Evolutionary conservation across 78 protist species (phyloP), one percentile per base, ranked within the genome.

Genomic region (Tieghemostelium lacteum): DNA sequence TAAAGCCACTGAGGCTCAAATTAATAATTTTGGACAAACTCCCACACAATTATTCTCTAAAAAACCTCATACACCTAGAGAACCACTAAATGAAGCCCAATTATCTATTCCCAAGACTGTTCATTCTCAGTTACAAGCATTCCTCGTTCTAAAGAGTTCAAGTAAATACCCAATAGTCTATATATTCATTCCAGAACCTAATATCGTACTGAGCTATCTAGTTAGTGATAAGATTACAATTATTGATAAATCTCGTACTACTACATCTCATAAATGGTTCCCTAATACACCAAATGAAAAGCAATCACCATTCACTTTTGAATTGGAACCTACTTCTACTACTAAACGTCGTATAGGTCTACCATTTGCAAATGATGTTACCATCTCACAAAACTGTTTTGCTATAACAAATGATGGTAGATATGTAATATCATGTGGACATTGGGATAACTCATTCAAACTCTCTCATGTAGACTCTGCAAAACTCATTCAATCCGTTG

Each of bases 21-120:
- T 99, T 75, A 28, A 17, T 65, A 75, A 96, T 62, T 99, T 99
- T 42, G 99, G 99, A 16, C 99, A 99, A 92, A 94, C 97, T 19
- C 99, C 99, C 26, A 14, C 66, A 12, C 99, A 96, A 74, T 92
- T 98, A 28, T 97, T 97, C 78, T n/a, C 76, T 8, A 86, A 87
- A 76, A 66, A 69, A 42, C 52, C 92, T 1, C 96, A 93, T 74
- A 74, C 87, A 0, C 37, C n/a, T 34, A 36, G 95, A 16, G 87
- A 76, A 7, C 63, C 95, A 31, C 17, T 55, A 0, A 69, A 83
- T 37, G 91, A 83, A 36, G 36, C 61, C 29, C 91, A 83, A 26
- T 45, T 55, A 31, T 69, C 78, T 0, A 83, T 83, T 12, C 55
- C 65, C 45, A 78, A 78, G 31, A 61, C 76, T 2, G 37, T 64